These are phyloP conservation scores for Fistulifera solaris DNA, from an alignment of 108 stramenopile genomes.

Conservation along the genomic window DNA sequence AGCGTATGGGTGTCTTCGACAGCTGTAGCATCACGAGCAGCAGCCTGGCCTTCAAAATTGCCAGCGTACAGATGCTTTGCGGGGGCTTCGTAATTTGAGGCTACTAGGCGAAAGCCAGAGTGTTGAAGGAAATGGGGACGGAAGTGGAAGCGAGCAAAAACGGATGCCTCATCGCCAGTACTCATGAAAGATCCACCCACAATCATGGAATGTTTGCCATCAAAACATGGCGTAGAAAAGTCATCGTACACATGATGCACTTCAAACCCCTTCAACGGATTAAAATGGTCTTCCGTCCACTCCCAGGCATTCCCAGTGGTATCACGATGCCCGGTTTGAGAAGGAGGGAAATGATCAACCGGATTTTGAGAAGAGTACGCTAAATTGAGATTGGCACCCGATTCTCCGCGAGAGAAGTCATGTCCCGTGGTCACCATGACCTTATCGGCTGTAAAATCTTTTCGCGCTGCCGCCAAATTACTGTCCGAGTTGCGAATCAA, in stretches of 20 bases:
- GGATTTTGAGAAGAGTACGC: conserved; percentile 75
- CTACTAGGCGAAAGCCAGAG: conserved; percentile 86
- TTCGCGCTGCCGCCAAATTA: conserved; percentile 52
- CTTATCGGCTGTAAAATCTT: conserved; percentile 43
- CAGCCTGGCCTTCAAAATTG: conserved; percentile 57
- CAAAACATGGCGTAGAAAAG: conserved; percentile 93
- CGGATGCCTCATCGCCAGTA: conserved; percentile 90
- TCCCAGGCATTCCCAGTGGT: conserved; percentile 94
- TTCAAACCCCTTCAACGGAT: conserved; percentile 78
- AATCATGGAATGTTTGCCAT: conserved; percentile 91
- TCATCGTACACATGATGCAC: conserved; percentile 88
- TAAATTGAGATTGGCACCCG: conserved; percentile 69
- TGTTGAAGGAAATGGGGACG: conserved; percentile 93
- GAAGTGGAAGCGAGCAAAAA: conserved; percentile 90
- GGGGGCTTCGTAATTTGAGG: conserved; percentile 62
- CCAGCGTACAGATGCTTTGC: conserved; percentile 70
- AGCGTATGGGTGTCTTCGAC: conserved; percentile 1
- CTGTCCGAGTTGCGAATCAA: conserved; percentile 57
- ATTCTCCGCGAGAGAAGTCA: conserved; percentile 36
- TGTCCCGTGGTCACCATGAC: conserved; percentile 63
- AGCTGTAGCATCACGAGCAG: conserved; percentile 27
- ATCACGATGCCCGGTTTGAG: conserved; percentile 70
- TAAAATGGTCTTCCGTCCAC: conserved; percentile 90
- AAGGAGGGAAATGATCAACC: conserved; percentile 59
- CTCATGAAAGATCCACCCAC: conserved; percentile 87